phyloP scores from a whole-genome alignment of 2,329 filamentous ascomycete species.

The Ophiostoma triangulosporum region DNA sequence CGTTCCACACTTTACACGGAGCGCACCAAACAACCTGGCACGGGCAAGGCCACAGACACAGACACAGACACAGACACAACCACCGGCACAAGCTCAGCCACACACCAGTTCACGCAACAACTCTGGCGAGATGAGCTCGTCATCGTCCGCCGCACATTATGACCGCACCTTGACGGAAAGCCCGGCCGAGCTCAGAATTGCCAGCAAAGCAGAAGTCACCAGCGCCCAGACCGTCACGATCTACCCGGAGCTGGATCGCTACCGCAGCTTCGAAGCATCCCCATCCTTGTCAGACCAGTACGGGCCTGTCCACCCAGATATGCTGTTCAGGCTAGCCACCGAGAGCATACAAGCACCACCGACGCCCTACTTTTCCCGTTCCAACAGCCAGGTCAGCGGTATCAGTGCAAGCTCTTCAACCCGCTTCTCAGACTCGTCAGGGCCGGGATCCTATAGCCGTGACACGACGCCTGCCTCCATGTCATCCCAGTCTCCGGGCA shows the following conservation, averaged over 20 bases:
- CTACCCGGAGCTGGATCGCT: constrained; percentile 49
- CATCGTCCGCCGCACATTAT: constrained; percentile 28
- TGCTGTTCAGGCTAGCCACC: constrained; percentile 44
- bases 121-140: constrained; percentile 27
- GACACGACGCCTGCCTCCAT: constrained; percentile 69
- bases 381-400: constrained; percentile 40
- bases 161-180: constrained; percentile 31
- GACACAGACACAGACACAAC: neutral
- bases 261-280: constrained; percentile 33
- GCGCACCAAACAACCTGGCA: neutral
- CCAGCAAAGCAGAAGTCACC: constrained; percentile 28
- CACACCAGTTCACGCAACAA: constrained; percentile 25
- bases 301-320: constrained; percentile 26
- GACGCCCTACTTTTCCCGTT: constrained; percentile 46
- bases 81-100: constrained; percentile 31
- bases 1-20: neutral
- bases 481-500: constrained; percentile 57
- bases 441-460: constrained; percentile 57
- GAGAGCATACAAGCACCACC: constrained; percentile 50
- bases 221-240: constrained; percentile 31
- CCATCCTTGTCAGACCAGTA: constrained; percentile 15
- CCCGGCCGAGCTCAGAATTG: constrained; percentile 29
- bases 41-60: neutral
- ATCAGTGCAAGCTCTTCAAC: constrained; percentile 63
- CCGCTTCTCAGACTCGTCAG: constrained; percentile 58